Conservation (phyloP, 116 monocot species). For the Thalassia testudinum region DNA sequence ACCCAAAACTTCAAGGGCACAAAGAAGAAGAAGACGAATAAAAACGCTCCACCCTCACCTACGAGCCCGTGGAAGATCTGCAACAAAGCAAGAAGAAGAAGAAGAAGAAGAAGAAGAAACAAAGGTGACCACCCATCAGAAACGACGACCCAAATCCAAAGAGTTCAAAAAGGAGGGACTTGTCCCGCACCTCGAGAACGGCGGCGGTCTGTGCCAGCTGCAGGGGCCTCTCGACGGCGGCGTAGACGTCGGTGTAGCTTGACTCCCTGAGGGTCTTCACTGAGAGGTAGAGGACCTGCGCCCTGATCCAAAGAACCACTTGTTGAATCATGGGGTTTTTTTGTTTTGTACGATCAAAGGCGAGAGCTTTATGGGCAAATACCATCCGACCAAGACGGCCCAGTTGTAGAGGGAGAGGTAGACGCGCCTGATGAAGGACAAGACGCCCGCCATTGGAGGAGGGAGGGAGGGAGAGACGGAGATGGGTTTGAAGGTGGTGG, state of each 20-base stretch:
- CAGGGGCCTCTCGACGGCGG: conserved; percentile 73
- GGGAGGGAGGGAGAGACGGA: background rate
- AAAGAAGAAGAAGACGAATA: background rate
- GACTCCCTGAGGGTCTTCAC: conserved; percentile 58
- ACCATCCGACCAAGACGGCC: conserved; percentile 79
- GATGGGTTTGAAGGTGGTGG: background rate
- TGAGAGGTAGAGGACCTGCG: conserved; percentile 70
- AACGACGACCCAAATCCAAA: background rate
- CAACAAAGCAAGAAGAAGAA: background rate
- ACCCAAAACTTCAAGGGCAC: background rate
- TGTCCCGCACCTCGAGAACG: conserved; percentile 39
- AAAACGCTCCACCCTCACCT: conserved; percentile 28
- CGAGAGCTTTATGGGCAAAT: too few species aligned
- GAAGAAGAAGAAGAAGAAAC: background rate
- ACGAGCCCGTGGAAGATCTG: conserved; percentile 89
- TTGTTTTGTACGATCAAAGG: too few species aligned
- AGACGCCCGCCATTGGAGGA: conserved; percentile 41
- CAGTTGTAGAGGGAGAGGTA: conserved; percentile 90
- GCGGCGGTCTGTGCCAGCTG: conserved; percentile 93
- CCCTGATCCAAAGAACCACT: conserved; percentile 25
- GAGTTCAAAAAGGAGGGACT: conserved; percentile 1
- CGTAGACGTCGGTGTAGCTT: conserved; percentile 50
- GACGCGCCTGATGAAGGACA: conserved; percentile 38
- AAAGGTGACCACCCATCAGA: conserved; percentile 1
- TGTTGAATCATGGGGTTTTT: too few species aligned